Base-by-base conservation (phyloP, 305 asterid species). In the Stenogyne calaminthoides region DNA sequence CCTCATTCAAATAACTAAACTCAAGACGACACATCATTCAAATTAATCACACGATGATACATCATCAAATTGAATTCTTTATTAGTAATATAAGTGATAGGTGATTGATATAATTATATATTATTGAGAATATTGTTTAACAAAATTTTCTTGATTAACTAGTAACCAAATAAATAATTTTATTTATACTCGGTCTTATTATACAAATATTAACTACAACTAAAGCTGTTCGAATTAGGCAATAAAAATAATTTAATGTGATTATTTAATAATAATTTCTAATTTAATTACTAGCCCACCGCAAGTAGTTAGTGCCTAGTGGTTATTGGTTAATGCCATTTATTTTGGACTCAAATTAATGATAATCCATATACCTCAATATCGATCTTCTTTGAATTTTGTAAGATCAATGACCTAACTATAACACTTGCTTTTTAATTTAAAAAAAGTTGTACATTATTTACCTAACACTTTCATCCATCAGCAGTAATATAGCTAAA, bases 401-500 rank as follows among this genome's bases (percentile, higher is more conserved):
- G 63, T 56, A 69, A 69, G 56, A 34, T 69, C 9, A 56, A 5
- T 51, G 63, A 75, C 70, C 64, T 59, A 75, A 75, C 78, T 55
- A 65, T 18, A 52, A 64, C 49, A 73, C 60, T 65, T 55, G 12
- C n/a, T 11, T 40, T 65, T 27, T 25, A 39, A 34, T 19, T 19
- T 29, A 1, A 44, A 75, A 46, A 46, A 37, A 7, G 10, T 0
- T 37, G 6, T 37, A 8, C 10, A 8, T 37, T 37, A 37, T 37
- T 37, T 37, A 32, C 36, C 7, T 32, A 32, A 32, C 7, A 32
- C 6, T 32, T 32, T 32, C 1, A 4, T n/a, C n/a, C n/a, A n/a
- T n/a, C n/a, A n/a, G n/a, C n/a, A n/a, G n/a, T n/a, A n/a, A n/a
- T n/a, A 25, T 22, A 25, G 2, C 29, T 25, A 25, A 25, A 25